phyloP scores from a whole-genome alignment of 345 rosid genomes.

The Durio zibethinus region DNA sequence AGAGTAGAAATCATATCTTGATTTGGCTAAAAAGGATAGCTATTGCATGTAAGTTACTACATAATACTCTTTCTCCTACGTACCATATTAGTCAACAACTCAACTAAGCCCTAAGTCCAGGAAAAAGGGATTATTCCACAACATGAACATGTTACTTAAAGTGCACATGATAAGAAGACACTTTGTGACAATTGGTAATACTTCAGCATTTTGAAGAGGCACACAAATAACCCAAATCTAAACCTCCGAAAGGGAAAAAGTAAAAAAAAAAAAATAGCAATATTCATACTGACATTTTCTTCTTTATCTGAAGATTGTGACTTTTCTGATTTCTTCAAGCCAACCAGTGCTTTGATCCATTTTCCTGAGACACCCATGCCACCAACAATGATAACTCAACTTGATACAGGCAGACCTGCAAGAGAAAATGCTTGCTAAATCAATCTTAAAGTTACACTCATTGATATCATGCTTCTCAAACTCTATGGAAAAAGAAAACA shows the following conservation, averaged over 20 bases:
- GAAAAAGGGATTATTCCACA: not conserved
- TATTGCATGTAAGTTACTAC: not conserved
- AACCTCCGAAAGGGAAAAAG: not conserved
- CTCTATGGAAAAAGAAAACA: not conserved
- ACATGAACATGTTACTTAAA: not conserved
- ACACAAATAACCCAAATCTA: not conserved
- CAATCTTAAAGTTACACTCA: not conserved
- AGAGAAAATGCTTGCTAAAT: constrained; percentile 18
- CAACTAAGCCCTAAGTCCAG: not conserved
- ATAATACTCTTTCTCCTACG: not conserved
- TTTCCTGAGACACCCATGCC: constrained; percentile 90
- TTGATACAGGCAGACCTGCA: constrained; percentile 23
- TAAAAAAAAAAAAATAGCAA: not conserved
- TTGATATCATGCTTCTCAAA: not conserved
- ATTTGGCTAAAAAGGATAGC: not conserved
- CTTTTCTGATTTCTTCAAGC: constrained; percentile 74
- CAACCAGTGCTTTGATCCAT: constrained; percentile 92
- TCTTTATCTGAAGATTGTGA: constrained; percentile 60
- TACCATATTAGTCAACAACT: not conserved
- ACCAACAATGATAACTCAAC: constrained; percentile 11
- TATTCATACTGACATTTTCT: constrained; percentile 50
- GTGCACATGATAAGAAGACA: not conserved
- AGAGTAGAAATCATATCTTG: not conserved
- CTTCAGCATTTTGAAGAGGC: not conserved
- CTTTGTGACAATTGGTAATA: not conserved